Percentiles rank a stretch among this genome's conserved stretches.
Conservation (phyloP, 306 rosid species). For the Cicer yamashitae region DNA sequence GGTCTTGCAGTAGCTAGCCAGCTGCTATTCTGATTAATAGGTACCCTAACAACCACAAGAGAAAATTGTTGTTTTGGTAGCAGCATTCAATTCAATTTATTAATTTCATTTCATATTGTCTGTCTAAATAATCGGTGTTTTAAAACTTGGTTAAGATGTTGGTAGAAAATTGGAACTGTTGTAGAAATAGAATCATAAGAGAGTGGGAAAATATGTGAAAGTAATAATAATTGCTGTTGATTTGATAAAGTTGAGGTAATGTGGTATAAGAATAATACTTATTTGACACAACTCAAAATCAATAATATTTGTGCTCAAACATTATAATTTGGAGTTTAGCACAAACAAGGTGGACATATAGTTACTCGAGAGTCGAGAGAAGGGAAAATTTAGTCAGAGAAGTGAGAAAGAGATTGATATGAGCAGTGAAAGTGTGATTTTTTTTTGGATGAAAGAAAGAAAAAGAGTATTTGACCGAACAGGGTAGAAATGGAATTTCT, state of each 20-base stretch:
- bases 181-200: too few relatives aligned
- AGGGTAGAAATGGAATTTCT: conserved; percentile 6
- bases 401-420: conserved; percentile 49
- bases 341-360: too few relatives aligned
- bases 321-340: conserved; percentile 37
- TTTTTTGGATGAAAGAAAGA: conserved; percentile 15
- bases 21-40: not conserved
- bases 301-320: too few relatives aligned
- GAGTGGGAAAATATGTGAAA: not conserved
- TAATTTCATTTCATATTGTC: not conserved
- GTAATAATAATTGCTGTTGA: conserved; percentile 37
- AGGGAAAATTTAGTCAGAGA: conserved; percentile 49
- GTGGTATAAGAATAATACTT: too few relatives aligned
- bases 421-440: conserved; percentile 51
- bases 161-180: not conserved
- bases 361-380: conserved; percentile 46
- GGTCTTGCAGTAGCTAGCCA: too few relatives aligned
- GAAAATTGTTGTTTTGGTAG: conserved; percentile 2
- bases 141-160: conserved; percentile 16
- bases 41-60: not conserved
- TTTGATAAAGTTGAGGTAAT: conserved; percentile 28
- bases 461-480: conserved; percentile 9
- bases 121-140: not conserved
- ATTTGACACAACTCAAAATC: too few relatives aligned
- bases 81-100: not conserved